These are phyloP conservation scores for Nakazawaea populi DNA, from an alignment of 805 yeast genomes.

Conservation along the genomic window DNA sequence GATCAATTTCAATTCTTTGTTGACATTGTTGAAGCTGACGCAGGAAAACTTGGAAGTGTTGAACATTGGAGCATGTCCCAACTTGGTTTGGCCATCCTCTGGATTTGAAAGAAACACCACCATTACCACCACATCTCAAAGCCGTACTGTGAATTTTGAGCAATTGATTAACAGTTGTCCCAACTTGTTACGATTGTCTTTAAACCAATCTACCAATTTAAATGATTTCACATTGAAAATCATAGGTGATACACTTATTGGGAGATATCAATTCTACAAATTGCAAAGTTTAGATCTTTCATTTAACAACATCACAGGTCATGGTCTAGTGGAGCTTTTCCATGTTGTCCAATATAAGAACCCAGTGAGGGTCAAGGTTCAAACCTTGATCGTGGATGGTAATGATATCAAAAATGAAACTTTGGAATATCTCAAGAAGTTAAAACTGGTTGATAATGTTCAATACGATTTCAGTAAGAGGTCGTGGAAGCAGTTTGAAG, in stretches of 20 bases:
- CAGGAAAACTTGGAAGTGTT: background rate
- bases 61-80: slow-evolving; percentile 6
- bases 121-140: background rate
- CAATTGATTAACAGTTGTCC: slow-evolving; percentile 4
- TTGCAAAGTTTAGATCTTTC: slow-evolving; percentile 2
- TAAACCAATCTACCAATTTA: slow-evolving; percentile 4
- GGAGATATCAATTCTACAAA: background rate
- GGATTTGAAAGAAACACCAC: background rate
- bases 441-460: background rate
- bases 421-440: background rate
- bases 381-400: slow-evolving; percentile 4
- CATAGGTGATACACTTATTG: background rate
- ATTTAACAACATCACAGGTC: slow-evolving; percentile 9
- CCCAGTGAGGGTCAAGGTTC: background rate
- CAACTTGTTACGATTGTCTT: background rate
- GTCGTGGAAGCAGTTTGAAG: slow-evolving; percentile 3
- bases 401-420: slow-evolving; percentile 8
- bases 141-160: background rate
- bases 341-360: background rate
- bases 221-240: slow-evolving; percentile 6
- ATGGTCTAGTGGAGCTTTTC: slow-evolving; percentile 9
- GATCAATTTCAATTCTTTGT: background rate
- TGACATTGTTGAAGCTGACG: slow-evolving; percentile 1
- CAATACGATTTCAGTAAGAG: background rate
- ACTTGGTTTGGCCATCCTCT: slow-evolving; percentile 5